Percentiles rank a stretch among this genome's conserved stretches.
Evolutionary conservation across 1,284 basidiomycete species (phyloP).

Genomic region (Ganoderma lingzhi): DNA sequence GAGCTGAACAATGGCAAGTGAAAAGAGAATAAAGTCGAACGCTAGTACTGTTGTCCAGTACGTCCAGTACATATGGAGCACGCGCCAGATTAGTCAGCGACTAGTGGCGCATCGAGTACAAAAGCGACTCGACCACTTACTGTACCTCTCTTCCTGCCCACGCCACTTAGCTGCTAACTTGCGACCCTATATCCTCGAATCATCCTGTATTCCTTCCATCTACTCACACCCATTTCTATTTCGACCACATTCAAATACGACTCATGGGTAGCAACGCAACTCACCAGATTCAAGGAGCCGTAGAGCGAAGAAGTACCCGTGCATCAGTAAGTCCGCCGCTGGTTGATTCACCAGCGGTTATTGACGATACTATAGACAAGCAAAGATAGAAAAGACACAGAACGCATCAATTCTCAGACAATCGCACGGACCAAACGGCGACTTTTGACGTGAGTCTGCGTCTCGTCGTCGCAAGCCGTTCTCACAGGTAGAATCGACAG

Average conservation of each 20-base stretch:
- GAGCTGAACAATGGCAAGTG: background rate
- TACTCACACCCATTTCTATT: background rate
- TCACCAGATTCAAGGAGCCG: background rate
- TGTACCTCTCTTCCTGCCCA: background rate
- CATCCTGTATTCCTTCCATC: background rate
- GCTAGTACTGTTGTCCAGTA: background rate
- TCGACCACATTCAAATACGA: background rate
- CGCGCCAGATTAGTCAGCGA: conserved; percentile 7
- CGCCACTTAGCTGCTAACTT: background rate
- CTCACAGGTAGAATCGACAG: background rate
- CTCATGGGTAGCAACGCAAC: background rate
- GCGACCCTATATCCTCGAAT: background rate
- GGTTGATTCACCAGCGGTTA: background rate
- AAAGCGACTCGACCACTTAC: background rate
- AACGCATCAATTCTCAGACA: background rate
- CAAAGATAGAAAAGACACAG: background rate
- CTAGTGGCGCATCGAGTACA: conserved; percentile 2
- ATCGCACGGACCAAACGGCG: background rate
- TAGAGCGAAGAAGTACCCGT: background rate
- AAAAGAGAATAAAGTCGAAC: background rate
- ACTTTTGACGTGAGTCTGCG: background rate
- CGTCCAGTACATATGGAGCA: background rate
- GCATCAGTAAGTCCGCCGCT: background rate
- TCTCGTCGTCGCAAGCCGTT: background rate
- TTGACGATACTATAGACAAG: background rate